Evolutionary conservation across 2,329 filamentous ascomycete species (phyloP), one percentile per base, ranked within the genome.

Genomic region (Helotiales sp.): DNA sequence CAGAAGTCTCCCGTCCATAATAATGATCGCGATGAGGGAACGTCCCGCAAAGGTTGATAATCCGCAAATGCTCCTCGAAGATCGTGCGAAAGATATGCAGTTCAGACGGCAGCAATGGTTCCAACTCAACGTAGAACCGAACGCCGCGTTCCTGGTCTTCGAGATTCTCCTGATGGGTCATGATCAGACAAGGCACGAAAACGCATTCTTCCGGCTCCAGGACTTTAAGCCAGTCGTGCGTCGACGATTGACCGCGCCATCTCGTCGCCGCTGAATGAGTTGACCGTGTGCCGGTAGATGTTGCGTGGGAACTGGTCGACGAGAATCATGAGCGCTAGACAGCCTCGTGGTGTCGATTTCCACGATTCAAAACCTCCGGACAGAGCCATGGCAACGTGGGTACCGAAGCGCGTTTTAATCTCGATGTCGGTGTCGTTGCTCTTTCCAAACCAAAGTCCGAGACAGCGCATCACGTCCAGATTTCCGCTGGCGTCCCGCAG

Each of bases 251-350:
- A 17, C 17, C 59, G 40, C 3, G 65, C 54, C 22, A 57, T 57
- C 10, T 45, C 49, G 28, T 67, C 63, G 3, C 60, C 59, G 24
- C 43, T 58, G 22, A 59, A 67, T 28, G 54, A 59, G 37, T 54
- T 54, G 17, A 63, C 61, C 15, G 59, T 63, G 13, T 60, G 60
- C 10, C 65, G 24, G 30, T 63, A 67, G 4, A 67, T 67, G 63
- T 79, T 79, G 4, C 78, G 75, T 15, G 78, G 77, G 45, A 79
- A 77, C 69, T 80, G 78, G 66, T 80, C 77, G 17, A 79, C 74
- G 1, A 79, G 74, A 24, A 80, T 71, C 60, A 79, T 75, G 15
- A 79, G 68, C 6, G 78, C 78, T n/a, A 79, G 70, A 20, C 74
- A 72, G 3, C 77, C 76, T 1, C 55, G 71, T 47, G 50, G 74